Evolutionary conservation across 345 rosid genomes (phyloP).

Genomic region (Aquilaria malaccensis): DNA sequence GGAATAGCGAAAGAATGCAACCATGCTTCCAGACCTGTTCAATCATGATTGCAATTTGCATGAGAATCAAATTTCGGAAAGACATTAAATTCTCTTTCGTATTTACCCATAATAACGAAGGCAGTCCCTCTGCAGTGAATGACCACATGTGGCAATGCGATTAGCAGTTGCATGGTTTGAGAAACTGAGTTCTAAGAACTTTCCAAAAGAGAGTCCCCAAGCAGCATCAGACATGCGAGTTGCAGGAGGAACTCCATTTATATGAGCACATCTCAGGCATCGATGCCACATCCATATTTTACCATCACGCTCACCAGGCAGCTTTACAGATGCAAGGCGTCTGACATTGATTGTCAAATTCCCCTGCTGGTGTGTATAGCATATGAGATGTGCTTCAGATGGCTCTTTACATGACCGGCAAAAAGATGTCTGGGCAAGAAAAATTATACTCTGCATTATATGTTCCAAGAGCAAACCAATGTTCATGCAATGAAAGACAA

Average conservation of each 20-base stretch:
- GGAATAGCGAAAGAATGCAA: slow-evolving; percentile 94
- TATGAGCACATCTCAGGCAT: slow-evolving; percentile 79
- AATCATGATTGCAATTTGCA: too few species aligned
- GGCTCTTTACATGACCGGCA: slow-evolving; percentile 77
- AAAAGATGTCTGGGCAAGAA: slow-evolving; percentile 32
- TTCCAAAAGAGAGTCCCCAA: slow-evolving; percentile 99
- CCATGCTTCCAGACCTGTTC: slow-evolving; percentile 87
- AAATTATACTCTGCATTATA: too few species aligned
- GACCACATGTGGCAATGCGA: slow-evolving; percentile 97
- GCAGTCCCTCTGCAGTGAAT: slow-evolving; percentile 96
- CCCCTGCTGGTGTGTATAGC: slow-evolving; percentile 95
- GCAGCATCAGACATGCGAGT: slow-evolving; percentile 99
- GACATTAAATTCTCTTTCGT: slow-evolving; percentile 6
- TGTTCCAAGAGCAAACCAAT: too few species aligned
- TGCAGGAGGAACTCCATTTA: slow-evolving; percentile 91
- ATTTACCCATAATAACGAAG: slow-evolving; percentile 90
- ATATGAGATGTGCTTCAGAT: slow-evolving; percentile 79
- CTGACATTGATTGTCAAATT: slow-evolving; percentile 88
- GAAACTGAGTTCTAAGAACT: slow-evolving; percentile 94
- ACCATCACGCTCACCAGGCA: slow-evolving; percentile 91
- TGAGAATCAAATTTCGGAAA: neutral
- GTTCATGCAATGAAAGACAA: slow-evolving; percentile 3
- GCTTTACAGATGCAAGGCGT: slow-evolving; percentile 51
- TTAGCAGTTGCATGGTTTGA: slow-evolving; percentile 97
- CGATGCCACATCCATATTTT: slow-evolving; percentile 99